A percentile compares a stretch with the other conserved stretches of the same genome.
phyloP scores from a whole-genome alignment of 116 monocot species.

The Papilionanthe hybrid region DNA sequence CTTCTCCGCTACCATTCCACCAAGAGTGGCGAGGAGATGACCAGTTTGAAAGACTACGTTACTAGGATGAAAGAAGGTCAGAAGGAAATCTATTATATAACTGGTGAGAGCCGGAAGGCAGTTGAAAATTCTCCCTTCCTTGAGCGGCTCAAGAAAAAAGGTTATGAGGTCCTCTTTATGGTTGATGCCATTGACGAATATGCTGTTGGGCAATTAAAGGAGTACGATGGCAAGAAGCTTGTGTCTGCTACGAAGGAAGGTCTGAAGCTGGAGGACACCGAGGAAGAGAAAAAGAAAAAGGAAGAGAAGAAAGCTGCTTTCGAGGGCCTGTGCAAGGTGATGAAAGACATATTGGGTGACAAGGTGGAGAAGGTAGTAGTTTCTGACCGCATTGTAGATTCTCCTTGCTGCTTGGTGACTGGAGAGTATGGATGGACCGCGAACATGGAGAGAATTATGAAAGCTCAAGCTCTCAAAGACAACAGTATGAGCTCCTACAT shows the following conservation, averaged over 20 bases:
- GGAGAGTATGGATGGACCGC: slow-evolving; percentile 29
- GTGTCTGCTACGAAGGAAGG: slow-evolving; percentile 25
- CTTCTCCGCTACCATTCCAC: slow-evolving; percentile 24
- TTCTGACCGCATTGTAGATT: slow-evolving; percentile 26
- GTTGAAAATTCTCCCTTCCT: slow-evolving; percentile 28
- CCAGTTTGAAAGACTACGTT: slow-evolving; percentile 31
- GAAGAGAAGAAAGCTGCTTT: slow-evolving; percentile 21
- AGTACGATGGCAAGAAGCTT: slow-evolving; percentile 31
- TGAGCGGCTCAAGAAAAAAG: slow-evolving; percentile 25
- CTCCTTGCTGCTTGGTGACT: slow-evolving; percentile 26
- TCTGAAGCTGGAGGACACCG: slow-evolving; percentile 21
- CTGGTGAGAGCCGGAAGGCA: slow-evolving; percentile 29
- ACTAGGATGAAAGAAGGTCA: slow-evolving; percentile 31
- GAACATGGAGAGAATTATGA: slow-evolving; percentile 34
- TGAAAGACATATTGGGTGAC: slow-evolving; percentile 25
- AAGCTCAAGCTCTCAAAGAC: slow-evolving; percentile 28
- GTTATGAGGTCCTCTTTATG: slow-evolving; percentile 28
- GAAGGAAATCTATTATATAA: slow-evolving; percentile 33
- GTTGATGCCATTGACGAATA: slow-evolving; percentile 32
- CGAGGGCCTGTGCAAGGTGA: slow-evolving; percentile 23
- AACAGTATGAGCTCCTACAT: slow-evolving; percentile 26
- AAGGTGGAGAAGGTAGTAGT: slow-evolving; percentile 27
- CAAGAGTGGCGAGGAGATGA: slow-evolving; percentile 28
- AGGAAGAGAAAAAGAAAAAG: slow-evolving; percentile 26
- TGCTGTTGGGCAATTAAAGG: slow-evolving; percentile 19